Evolutionary conservation across 2,329 filamentous ascomycete genomes (phyloP).

Genomic region (Blastomyces parvus): DNA sequence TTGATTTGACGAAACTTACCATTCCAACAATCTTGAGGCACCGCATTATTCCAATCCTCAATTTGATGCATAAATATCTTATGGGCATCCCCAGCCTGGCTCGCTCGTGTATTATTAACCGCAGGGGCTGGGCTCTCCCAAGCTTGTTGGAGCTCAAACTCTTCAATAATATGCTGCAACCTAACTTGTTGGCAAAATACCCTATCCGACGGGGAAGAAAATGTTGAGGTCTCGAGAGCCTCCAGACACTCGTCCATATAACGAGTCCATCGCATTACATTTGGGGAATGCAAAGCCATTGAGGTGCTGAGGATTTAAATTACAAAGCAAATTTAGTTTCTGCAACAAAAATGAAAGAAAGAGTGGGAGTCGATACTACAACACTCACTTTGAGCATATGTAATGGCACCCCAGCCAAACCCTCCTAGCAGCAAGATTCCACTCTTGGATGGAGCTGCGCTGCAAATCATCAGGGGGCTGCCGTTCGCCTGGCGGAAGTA

Average conservation of each 20-base stretch:
- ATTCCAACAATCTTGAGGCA: neutral
- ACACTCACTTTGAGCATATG: neutral
- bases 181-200: conserved; percentile 1
- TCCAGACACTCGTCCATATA: conserved; percentile 3
- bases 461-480: neutral
- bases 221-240: neutral
- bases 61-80: neutral
- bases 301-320: neutral
- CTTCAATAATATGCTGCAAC: conserved; percentile 6
- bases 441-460: neutral
- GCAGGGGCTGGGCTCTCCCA: neutral
- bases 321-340: neutral
- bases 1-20: neutral
- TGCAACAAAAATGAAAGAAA: neutral
- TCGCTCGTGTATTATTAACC: neutral
- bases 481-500: neutral
- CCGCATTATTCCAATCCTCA: neutral
- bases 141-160: neutral
- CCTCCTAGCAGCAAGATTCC: neutral
- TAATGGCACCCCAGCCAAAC: neutral
- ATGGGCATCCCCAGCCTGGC: neutral
- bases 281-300: conserved; percentile 1
- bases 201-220: neutral
- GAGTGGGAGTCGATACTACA: neutral
- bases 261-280: conserved; percentile 5